Evolutionary conservation across 2,329 filamentous ascomycete genomes (phyloP).

Genomic region (Trichoderma koningiopsis): DNA sequence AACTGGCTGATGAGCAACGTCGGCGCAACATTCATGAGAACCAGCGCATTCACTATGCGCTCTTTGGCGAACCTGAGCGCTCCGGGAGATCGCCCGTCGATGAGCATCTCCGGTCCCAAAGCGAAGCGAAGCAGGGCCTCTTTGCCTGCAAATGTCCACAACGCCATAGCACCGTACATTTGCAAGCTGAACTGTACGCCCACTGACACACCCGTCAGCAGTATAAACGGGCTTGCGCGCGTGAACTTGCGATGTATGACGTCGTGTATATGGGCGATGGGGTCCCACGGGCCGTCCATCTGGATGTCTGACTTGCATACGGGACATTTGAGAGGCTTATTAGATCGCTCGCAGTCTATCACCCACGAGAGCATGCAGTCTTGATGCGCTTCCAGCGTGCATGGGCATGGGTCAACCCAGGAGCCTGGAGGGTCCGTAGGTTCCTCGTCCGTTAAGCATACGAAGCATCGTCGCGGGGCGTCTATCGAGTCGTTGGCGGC

Average conservation of each 20-base stretch:
- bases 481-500: constrained; percentile 30
- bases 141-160: constrained; percentile 56
- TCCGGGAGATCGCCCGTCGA: constrained; percentile 33
- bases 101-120: constrained; percentile 38
- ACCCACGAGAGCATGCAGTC: constrained; percentile 90
- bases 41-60: constrained; percentile 38
- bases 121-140: constrained; percentile 48
- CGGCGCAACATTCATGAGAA: constrained; percentile 51
- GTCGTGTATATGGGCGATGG: constrained; percentile 68
- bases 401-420: constrained; percentile 90
- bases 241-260: constrained; percentile 58
- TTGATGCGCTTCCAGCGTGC: constrained; percentile 88
- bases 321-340: constrained; percentile 75
- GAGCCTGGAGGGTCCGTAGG: constrained; percentile 50
- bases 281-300: constrained; percentile 73
- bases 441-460: constrained; percentile 61
- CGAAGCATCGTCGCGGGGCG: constrained; percentile 57
- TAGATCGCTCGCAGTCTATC: constrained; percentile 74
- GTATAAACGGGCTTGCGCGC: constrained; percentile 61
- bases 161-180: constrained; percentile 54
- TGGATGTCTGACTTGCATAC: constrained; percentile 84
- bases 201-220: constrained; percentile 59
- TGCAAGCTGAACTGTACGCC: constrained; percentile 56
- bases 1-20: constrained; percentile 48
- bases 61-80: constrained; percentile 35